Base-by-base conservation (phyloP, 2,329 filamentous ascomycete species). In the Pyricularia grisea region DNA sequence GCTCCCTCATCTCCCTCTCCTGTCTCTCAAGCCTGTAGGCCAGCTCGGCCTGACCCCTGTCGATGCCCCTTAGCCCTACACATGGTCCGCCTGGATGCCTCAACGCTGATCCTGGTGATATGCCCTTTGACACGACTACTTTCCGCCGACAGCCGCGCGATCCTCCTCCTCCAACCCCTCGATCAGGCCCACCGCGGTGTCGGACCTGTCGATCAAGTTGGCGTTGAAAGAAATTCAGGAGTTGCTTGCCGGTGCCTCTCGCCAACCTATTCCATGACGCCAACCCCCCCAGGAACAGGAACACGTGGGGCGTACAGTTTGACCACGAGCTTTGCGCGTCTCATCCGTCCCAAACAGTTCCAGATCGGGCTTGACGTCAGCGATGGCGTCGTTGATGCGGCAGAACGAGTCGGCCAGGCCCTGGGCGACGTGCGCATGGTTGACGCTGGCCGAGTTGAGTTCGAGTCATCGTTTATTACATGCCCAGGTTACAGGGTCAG, bases 241-340 rank as follows among this genome's bases (percentile, higher is more conserved):
- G 50, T 0, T 71, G 66, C 1, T 31, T 71, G 9, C n/a, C 27
- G 14, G 10, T 72, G 69, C 7, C 72, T 74, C 4, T 71, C 65
- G 69, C 72, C 70, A 31, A 73, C 70, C 71, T 72, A 74, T 23
- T 73, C 71, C 72, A 76, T 74, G 2, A 73, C 65, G 6, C 69
- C 70, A 0, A n/a, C n/a, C n/a, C n/a, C n/a, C 67, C 67, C 0
- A 76, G 64, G 20, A 75, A 72, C 0, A 75, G 66, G 25, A 76
- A 76, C 10, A 75, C 68, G n/a, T 75, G n/a, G 72, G 0, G 70
- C 72, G n/a, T 75, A 76, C 0, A 75, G 61, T 2, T 76, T 70
- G 0, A 71, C 70, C 1, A 73, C 65, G 4, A 65, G 30, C 30
- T n/a, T 1, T 3, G 33, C 33, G 11, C 11, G 23, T 12, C 28